Evolutionary conservation across 2,329 filamentous ascomycete genomes (phyloP).

Genomic region (Byssoonygena ceratinophila): DNA sequence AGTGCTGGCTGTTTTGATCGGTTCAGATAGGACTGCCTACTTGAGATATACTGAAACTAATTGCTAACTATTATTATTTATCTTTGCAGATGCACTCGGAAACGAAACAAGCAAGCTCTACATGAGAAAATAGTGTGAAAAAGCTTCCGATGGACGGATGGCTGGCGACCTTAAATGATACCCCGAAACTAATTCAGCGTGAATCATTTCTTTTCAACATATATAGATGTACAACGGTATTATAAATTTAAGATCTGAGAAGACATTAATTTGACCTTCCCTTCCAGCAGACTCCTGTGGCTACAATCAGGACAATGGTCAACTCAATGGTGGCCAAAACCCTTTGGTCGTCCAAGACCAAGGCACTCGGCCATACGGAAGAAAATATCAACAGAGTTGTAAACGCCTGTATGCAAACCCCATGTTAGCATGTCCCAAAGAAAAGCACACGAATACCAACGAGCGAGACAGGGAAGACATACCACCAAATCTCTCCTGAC

Average conservation of each 20-base stretch:
- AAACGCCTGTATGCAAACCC: slow-evolving; percentile 20
- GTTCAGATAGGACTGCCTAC: neutral
- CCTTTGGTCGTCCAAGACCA: slow-evolving; percentile 20
- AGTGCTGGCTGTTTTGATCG: slow-evolving; percentile 20
- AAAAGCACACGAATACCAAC: neutral
- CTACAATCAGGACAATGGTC: neutral
- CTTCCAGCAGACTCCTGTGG: neutral
- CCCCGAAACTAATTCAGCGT: neutral
- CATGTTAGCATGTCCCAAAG: neutral
- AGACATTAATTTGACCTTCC: neutral
- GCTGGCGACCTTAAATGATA: neutral
- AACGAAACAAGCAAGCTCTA: neutral
- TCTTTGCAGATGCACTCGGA: slow-evolving; percentile 12
- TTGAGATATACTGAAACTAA: neutral
- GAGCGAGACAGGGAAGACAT: slow-evolving; percentile 20
- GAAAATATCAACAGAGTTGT: slow-evolving; percentile 34
- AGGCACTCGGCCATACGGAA: slow-evolving; percentile 34
- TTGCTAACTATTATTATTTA: too few relatives aligned
- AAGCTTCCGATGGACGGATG: neutral
- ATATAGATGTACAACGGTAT: neutral
- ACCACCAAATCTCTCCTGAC: slow-evolving; percentile 64
- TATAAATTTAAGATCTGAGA: neutral
- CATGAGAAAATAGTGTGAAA: neutral
- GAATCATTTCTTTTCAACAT: neutral
- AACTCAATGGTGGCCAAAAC: neutral